Percentiles rank a stretch among this genome's conserved stretches.
These are phyloP conservation scores for Phytophthora macrochlamydospora DNA, from an alignment of 352 stramenopile species.

Conservation along the genomic window DNA sequence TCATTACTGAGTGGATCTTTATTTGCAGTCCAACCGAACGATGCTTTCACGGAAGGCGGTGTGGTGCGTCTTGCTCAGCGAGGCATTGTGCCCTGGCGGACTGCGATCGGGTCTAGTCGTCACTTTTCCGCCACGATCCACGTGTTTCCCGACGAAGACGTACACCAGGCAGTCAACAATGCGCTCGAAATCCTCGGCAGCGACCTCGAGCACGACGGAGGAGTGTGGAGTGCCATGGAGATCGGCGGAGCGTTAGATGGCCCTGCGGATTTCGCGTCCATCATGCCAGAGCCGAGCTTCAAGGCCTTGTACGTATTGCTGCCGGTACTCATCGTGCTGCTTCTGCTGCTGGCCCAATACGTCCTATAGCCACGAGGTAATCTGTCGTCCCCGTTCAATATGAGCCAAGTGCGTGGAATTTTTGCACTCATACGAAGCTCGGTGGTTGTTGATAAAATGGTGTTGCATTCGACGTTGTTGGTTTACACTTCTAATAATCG, in stretches of 20 bases:
- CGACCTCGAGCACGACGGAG: conserved; percentile 10
- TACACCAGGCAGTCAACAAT: conserved; percentile 43
- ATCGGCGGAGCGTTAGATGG: conserved; percentile 18
- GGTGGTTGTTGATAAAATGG: conserved; percentile 19
- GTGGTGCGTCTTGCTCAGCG: conserved; percentile 51
- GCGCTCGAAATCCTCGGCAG: conserved; percentile 65
- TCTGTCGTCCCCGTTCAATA: no score
- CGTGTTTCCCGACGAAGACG: conserved; percentile 57
- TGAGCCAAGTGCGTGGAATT: background rate
- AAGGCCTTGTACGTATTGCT: conserved; percentile 28
- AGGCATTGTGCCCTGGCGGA: conserved; percentile 47
- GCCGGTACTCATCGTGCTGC: conserved; percentile 40
- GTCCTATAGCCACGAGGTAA: conserved; percentile 9
- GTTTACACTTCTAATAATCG: conserved; percentile 26
- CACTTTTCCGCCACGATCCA: conserved; percentile 45
- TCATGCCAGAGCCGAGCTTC: conserved; percentile 18
- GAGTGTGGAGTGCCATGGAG: conserved; percentile 32
- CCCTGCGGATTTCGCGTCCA: conserved; percentile 17
- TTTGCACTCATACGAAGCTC: background rate
- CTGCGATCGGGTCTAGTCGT: conserved; percentile 20
- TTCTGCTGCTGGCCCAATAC: conserved; percentile 47
- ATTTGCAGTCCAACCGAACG: conserved; percentile 24
- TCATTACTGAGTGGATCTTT: conserved; percentile 16
- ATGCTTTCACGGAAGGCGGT: conserved; percentile 44
- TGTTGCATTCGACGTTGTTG: conserved; percentile 22